Percentiles rank a stretch among this genome's conserved stretches.
Evolutionary conservation across 768 basidiomycete genomes (phyloP).

Genomic region (Psilocybe azurescens): DNA sequence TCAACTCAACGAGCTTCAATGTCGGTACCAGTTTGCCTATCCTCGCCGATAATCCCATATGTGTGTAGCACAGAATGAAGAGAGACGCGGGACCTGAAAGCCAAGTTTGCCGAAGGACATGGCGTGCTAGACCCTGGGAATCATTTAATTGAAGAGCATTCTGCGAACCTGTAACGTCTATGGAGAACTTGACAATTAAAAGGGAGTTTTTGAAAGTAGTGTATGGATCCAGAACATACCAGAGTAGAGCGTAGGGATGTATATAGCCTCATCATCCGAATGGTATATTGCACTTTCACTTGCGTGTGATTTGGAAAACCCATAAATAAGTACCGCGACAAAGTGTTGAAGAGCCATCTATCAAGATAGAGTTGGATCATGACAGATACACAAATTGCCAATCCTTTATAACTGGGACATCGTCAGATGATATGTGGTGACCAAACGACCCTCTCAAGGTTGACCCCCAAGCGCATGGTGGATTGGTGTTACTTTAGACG

Average conservation of each 20-base stretch:
- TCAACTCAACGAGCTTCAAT: no score
- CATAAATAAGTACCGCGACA: conserved; percentile 6
- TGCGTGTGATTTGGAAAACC: conserved; percentile 15
- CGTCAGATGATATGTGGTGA: conserved; percentile 23
- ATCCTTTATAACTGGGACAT: conserved; percentile 12
- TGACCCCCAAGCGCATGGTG: conserved; percentile 12
- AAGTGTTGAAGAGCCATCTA: conserved; percentile 15
- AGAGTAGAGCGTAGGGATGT: conserved; percentile 11
- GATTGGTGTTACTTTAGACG: conserved; percentile 8
- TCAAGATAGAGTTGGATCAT: conserved; percentile 21
- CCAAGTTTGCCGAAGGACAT: background rate
- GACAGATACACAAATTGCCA: conserved; percentile 20
- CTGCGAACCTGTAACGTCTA: background rate
- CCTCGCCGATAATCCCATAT: background rate
- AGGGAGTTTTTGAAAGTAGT: background rate
- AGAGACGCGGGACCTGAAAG: background rate
- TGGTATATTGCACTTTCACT: conserved; percentile 4
- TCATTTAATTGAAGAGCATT: background rate
- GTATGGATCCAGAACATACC: conserved; percentile 7
- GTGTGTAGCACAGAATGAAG: background rate
- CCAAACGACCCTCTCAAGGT: conserved; percentile 11
- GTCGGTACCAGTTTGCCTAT: no score
- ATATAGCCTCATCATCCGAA: conserved; percentile 5
- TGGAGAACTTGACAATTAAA: background rate
- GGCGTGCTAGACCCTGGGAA: background rate